Conservation (phyloP, 2,329 filamentous ascomycete species). For the Trichophyton equinum region DNA sequence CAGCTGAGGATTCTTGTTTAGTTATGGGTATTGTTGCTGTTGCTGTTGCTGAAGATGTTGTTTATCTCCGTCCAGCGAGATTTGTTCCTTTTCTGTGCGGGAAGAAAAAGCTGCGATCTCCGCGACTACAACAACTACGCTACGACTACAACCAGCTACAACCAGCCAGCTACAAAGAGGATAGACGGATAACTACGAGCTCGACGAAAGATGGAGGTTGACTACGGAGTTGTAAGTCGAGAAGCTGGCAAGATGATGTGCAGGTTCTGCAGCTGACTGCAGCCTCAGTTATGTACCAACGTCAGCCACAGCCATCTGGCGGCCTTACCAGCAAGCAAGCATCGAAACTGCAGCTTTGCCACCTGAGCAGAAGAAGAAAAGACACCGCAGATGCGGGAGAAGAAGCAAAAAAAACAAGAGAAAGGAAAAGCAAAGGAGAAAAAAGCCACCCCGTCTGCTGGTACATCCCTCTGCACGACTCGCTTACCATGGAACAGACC, state of each 20-base stretch:
- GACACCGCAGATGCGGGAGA: background rate
- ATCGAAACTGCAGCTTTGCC: background rate
- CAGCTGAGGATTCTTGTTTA: background rate
- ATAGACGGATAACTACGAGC: background rate
- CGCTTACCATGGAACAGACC: background rate
- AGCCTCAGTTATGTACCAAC: background rate
- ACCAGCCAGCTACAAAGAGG: too few species aligned
- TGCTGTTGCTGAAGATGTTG: too few species aligned
- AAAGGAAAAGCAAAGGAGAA: background rate
- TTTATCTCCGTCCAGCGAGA: background rate
- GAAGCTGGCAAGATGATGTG: background rate
- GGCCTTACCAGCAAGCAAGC: background rate
- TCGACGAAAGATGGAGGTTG: background rate
- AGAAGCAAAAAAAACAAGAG: background rate
- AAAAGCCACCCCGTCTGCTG: background rate
- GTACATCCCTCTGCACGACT: background rate
- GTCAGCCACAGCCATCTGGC: background rate
- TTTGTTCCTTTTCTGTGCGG: constrained; percentile 1
- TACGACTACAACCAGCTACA: background rate
- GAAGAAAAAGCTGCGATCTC: background rate
- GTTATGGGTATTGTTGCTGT: too few species aligned
- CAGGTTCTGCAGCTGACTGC: background rate
- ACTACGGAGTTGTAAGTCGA: background rate
- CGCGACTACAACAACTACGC: background rate
- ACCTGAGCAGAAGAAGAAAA: background rate